Base-by-base conservation (phyloP, 257 asterid genomes). In the Forsythia viridissima region DNA sequence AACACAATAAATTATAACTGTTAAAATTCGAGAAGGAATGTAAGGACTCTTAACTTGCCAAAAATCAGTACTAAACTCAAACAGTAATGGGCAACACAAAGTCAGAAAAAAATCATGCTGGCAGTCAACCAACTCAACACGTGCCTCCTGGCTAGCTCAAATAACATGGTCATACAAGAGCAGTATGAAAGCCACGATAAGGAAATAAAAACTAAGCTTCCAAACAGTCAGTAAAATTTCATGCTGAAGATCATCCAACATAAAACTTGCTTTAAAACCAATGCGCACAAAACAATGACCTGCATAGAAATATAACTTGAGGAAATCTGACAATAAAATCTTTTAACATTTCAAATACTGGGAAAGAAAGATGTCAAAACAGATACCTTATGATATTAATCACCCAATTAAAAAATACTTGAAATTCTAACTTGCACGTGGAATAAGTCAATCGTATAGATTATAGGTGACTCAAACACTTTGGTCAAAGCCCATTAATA, bases 1-100 rank as follows among this genome's bases (percentile, higher is more conserved):
- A 93, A 80, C 77, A 82, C 86, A 86, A 90, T 66, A 80, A 81
- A 87, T 73, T 72, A 16, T 63, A 74, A 78, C 78, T 24, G 90
- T 85, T 87, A 87, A 21, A 63, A 80, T 42, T 81, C 88, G 77
- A 79, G 37, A 73, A 44, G 63, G 59, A 74, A 70, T 65, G 65
- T 59, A 63, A 63, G 81, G 63, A 63, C 79, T 70, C 46, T 24
- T 24, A 55, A 79, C 73, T 68, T 38, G 36, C 74, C 80, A 77
- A 75, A 84, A 52, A 75, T 52, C 68, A 43, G 71, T 8, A 63
- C 70, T 30, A 8, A 3, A 24, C 70, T 24, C 39, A 81, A 76
- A 76, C 5, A 67, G 55, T 57, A 78, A 70, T 73, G 78, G 46
- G 61, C 44, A 76, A 86, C 18, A 69, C 37, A 63, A 69, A 78